Evolutionary conservation across 352 stramenopile species (phyloP).

Genomic region (Phytophthora litchii): DNA sequence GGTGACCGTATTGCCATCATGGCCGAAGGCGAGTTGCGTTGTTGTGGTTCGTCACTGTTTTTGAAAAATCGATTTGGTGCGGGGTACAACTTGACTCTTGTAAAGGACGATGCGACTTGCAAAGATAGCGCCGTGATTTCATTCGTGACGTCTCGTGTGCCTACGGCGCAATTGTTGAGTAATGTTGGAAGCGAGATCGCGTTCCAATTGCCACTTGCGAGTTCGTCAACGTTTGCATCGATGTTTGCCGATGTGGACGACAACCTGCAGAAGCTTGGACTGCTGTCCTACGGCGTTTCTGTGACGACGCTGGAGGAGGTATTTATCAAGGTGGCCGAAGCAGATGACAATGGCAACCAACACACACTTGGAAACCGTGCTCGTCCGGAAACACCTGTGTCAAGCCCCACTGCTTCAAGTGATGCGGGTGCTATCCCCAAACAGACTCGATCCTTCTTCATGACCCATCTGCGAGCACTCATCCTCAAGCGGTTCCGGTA

Average conservation of each 20-base stretch:
- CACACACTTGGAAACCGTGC: slow-evolving; percentile 43
- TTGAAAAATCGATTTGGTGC: slow-evolving; percentile 78
- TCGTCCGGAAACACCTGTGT: slow-evolving; percentile 6
- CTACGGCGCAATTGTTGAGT: slow-evolving; percentile 52
- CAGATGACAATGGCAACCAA: slow-evolving; percentile 42
- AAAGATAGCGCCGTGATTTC: slow-evolving; percentile 38
- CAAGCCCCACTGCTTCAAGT: slow-evolving; percentile 16
- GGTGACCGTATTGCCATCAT: slow-evolving; percentile 87
- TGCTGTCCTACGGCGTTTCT: slow-evolving; percentile 71
- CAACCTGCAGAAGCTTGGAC: slow-evolving; percentile 38
- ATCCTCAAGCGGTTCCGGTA: slow-evolving; percentile 66
- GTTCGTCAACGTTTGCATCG: slow-evolving; percentile 50
- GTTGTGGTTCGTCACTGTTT: slow-evolving; percentile 80
- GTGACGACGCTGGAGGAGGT: slow-evolving; percentile 89
- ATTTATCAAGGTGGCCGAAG: slow-evolving; percentile 77
- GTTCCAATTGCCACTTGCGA: slow-evolving; percentile 68
- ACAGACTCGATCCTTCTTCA: slow-evolving; percentile 31
- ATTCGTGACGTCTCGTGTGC: slow-evolving; percentile 45
- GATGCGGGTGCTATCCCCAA: slow-evolving; percentile 10
- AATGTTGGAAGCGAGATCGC: slow-evolving; percentile 77
- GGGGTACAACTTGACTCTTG: slow-evolving; percentile 74
- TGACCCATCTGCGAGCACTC: slow-evolving; percentile 49
- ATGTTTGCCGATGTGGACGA: slow-evolving; percentile 71
- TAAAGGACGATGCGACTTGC: slow-evolving; percentile 50
- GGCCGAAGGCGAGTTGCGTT: slow-evolving; percentile 77